A percentile compares a stretch with the other conserved stretches of the same genome.
Conservation (phyloP, 352 stramenopile species). For the Phytophthora rubi region DNA sequence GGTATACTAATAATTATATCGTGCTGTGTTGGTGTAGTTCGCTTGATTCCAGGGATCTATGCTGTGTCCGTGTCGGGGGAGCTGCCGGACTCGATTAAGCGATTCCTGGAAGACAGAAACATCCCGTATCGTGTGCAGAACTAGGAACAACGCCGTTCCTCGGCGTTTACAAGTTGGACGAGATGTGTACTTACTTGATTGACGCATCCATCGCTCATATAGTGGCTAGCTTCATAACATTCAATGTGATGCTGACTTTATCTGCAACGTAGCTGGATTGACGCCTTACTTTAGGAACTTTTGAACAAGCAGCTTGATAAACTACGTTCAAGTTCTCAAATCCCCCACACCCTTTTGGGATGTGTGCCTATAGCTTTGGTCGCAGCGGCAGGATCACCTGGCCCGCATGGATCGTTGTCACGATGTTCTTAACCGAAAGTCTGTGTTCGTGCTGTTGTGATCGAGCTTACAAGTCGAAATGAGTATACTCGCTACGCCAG, state of each 20-base stretch:
- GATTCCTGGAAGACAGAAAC: conserved; percentile 88
- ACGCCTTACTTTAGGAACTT: too few relatives aligned
- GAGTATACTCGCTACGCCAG: neutral
- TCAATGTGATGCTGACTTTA: neutral
- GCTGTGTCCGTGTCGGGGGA: conserved; percentile 88
- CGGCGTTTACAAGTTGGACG: neutral
- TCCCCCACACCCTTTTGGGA: too few relatives aligned
- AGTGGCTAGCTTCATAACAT: neutral
- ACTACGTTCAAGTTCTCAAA: too few relatives aligned
- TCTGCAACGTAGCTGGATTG: neutral
- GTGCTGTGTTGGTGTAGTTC: conserved; percentile 45
- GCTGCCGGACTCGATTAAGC: conserved; percentile 88
- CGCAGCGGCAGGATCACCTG: too few relatives aligned
- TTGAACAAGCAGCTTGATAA: too few relatives aligned
- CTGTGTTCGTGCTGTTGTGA: conserved; percentile 1
- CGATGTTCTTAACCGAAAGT: too few relatives aligned
- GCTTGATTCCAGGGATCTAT: conserved; percentile 86
- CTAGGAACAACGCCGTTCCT: conserved; percentile 21
- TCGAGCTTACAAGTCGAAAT: too few relatives aligned
- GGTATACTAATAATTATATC: conserved; percentile 1
- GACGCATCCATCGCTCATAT: neutral
- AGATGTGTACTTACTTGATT: neutral
- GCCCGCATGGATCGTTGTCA: too few relatives aligned
- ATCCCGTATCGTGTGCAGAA: conserved; percentile 86
- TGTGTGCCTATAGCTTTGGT: too few relatives aligned